Conservation (phyloP, 805 yeast species). For the Starmera dryadoides region DNA sequence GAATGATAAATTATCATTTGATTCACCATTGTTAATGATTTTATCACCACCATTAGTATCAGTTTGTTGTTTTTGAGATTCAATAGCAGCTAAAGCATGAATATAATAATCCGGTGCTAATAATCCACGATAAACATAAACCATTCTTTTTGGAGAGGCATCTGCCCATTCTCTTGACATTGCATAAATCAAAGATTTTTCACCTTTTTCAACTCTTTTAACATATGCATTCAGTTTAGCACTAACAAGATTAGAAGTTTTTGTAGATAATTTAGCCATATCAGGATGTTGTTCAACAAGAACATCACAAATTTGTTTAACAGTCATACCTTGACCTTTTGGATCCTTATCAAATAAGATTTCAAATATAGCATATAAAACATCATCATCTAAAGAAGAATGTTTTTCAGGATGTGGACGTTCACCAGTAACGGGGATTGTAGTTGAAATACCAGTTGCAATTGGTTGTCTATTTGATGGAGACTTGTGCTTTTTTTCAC, state of each 20-base stretch:
- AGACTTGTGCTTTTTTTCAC: constrained; percentile 14
- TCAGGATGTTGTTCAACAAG: constrained; percentile 71
- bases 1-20: constrained; percentile 12
- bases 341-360: constrained; percentile 65
- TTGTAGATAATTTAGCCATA: constrained; percentile 74
- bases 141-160: constrained; percentile 85
- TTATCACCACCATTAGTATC: constrained; percentile 16
- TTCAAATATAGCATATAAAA: constrained; percentile 65
- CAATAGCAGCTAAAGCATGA: constrained; percentile 62
- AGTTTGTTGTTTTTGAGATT: constrained; percentile 13
- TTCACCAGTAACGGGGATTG: constrained; percentile 75
- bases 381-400: constrained; percentile 64
- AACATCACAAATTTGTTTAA: constrained; percentile 77
- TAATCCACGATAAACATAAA: constrained; percentile 75
- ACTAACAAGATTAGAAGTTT: constrained; percentile 72
- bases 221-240: constrained; percentile 84
- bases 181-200: constrained; percentile 62
- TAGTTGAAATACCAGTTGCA: constrained; percentile 69
- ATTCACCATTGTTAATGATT: too few species aligned
- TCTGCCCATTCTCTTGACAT: constrained; percentile 87
- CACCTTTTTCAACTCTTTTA: constrained; percentile 80
- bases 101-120: constrained; percentile 68
- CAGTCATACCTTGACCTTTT: constrained; percentile 78
- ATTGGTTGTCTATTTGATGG: constrained; percentile 19
- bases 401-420: constrained; percentile 66